Conservation (phyloP, 768 basidiomycete genomes). For the Panaeolus papilionaceus region DNA sequence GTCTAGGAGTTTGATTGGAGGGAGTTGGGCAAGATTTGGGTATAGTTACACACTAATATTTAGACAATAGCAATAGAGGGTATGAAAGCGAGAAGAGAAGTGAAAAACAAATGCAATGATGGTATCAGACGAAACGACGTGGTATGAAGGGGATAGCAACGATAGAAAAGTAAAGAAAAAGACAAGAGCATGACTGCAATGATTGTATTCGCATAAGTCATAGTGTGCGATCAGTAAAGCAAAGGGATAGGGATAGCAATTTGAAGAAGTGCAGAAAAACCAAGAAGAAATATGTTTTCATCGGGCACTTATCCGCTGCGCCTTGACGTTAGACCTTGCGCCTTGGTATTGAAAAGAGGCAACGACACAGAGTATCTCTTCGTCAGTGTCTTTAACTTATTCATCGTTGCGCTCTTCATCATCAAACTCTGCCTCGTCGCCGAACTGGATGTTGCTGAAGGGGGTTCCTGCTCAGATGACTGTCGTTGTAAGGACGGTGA, state of each 20-base stretch:
- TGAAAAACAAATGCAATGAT: slow-evolving; percentile 11
- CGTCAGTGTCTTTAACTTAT: slow-evolving; percentile 48
- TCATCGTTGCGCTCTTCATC: slow-evolving; percentile 36
- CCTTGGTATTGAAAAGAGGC: slow-evolving; percentile 40
- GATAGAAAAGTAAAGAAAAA: neutral
- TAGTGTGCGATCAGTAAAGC: neutral
- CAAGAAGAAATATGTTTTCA: neutral
- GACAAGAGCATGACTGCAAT: neutral
- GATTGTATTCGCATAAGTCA: slow-evolving; percentile 1
- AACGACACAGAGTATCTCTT: slow-evolving; percentile 58
- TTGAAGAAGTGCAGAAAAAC: neutral
- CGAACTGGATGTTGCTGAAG: slow-evolving; percentile 1
- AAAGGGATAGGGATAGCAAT: neutral
- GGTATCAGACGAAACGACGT: slow-evolving; percentile 2
- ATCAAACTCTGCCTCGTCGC: slow-evolving; percentile 2
- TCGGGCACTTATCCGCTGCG: slow-evolving; percentile 2
- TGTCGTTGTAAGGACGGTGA: neutral
- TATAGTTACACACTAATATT: slow-evolving; percentile 12
- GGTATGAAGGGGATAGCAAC: slow-evolving; percentile 1
- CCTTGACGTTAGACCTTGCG: slow-evolving; percentile 16
- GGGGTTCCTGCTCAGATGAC: slow-evolving; percentile 6
- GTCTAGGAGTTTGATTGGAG: neutral
- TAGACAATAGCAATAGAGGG: neutral
- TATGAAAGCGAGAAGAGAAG: slow-evolving; percentile 15
- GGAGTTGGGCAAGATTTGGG: neutral